Conservation (phyloP, 495 filamentous ascomycete species). For the Cairneyella variabilis region DNA sequence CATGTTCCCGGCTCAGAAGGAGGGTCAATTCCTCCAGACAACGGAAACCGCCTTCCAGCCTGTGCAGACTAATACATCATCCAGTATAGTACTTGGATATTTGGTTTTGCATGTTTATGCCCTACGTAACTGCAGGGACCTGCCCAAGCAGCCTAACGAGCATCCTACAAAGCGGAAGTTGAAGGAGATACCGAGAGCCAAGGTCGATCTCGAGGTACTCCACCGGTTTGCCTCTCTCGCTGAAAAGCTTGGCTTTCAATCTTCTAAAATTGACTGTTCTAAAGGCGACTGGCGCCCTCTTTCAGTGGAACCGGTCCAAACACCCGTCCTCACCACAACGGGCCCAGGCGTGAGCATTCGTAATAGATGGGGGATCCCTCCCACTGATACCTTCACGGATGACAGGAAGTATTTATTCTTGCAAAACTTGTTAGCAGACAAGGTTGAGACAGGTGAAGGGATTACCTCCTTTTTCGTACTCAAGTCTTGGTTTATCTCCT, state of each 20-base stretch:
- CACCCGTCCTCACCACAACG: slow-evolving; percentile 1
- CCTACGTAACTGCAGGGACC: neutral
- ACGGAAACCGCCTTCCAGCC: slow-evolving; percentile 3
- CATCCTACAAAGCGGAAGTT: neutral
- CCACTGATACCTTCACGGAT: slow-evolving; percentile 2
- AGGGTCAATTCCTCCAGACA: slow-evolving; percentile 6
- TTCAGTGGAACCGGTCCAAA: neutral
- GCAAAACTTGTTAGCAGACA: slow-evolving; percentile 6
- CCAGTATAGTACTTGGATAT: slow-evolving; percentile 1
- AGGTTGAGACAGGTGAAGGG: slow-evolving; percentile 5
- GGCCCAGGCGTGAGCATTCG: slow-evolving; percentile 6
- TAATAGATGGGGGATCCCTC: slow-evolving; percentile 3
- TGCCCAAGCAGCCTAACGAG: neutral
- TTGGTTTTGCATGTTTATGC: slow-evolving; percentile 1
- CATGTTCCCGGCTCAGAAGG: neutral
- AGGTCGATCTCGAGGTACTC: slow-evolving; percentile 1
- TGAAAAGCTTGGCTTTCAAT: slow-evolving; percentile 2
- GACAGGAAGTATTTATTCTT: slow-evolving; percentile 9
- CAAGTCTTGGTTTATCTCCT: slow-evolving; percentile 10
- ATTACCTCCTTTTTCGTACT: slow-evolving; percentile 17
- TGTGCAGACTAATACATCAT: neutral
- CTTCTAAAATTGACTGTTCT: slow-evolving; percentile 1
- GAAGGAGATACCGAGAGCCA: slow-evolving; percentile 10
- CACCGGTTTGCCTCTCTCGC: slow-evolving; percentile 7
- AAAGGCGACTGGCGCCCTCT: neutral